Evolutionary conservation across 2,329 filamentous ascomycete genomes (phyloP).

Genomic region (Colletotrichum sp.): DNA sequence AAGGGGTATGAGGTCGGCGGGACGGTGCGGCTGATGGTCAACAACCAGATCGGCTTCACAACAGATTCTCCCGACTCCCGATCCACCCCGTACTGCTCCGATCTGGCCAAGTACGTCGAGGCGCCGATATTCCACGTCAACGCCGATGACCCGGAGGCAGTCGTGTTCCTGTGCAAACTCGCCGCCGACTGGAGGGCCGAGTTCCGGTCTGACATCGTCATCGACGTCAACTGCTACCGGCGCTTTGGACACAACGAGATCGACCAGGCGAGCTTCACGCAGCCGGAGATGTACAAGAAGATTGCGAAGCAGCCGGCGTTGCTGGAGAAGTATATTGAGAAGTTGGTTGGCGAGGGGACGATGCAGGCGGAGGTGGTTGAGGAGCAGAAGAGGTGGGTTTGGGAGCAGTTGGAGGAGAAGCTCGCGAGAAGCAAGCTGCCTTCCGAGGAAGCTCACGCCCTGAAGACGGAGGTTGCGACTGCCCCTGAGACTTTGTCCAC

Average conservation of each 20-base stretch:
- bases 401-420: constrained; percentile 97
- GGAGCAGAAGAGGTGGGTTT: constrained; percentile 99
- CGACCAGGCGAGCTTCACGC: constrained; percentile 99
- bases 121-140: constrained; percentile 99
- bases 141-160: constrained; percentile 94
- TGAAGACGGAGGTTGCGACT: rapidly evolving
- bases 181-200: constrained; percentile 97
- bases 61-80: constrained; percentile 96
- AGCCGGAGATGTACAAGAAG: constrained; percentile 98
- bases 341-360: constrained; percentile 87
- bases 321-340: constrained; percentile 88
- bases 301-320: constrained; percentile 83
- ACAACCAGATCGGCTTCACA: constrained; percentile 99
- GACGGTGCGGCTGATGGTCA: constrained; percentile 95
- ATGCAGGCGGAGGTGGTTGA: constrained; percentile 98
- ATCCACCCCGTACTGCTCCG: constrained; percentile 97
- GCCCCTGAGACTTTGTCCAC: constrained; percentile 67
- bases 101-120: constrained; percentile 98
- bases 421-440: constrained; percentile 96
- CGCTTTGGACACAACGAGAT: constrained; percentile 99
- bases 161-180: constrained; percentile 97
- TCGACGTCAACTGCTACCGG: constrained; percentile 98
- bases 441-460: constrained; percentile 73
- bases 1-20: constrained; percentile 96
- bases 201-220: constrained; percentile 97